Conservation (phyloP, 495 filamentous ascomycete genomes). For the Hyaloscypha finlandica region DNA sequence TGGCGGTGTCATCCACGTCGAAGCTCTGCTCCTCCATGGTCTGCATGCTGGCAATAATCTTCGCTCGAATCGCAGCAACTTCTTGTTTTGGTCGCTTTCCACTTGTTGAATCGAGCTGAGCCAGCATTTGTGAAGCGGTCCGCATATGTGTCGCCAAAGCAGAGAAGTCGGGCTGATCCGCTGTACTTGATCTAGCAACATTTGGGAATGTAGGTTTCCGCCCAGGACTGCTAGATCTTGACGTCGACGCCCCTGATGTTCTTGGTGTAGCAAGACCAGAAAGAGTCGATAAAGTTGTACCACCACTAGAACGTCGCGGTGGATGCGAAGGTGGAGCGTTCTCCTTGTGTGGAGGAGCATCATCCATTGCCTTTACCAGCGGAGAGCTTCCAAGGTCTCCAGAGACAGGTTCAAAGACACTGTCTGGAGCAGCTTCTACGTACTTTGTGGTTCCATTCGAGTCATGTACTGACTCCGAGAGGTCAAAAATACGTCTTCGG, state of each 20-base stretch:
- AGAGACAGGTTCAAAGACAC: slow-evolving; percentile 71
- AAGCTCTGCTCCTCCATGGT: slow-evolving; percentile 80
- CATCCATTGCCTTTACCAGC: slow-evolving; percentile 56
- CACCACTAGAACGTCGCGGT: slow-evolving; percentile 56
- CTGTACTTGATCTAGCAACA: slow-evolving; percentile 39
- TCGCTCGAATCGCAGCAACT: slow-evolving; percentile 72
- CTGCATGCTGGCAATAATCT: slow-evolving; percentile 84
- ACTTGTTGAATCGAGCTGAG: slow-evolving; percentile 71
- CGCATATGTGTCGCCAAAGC: slow-evolving; percentile 79
- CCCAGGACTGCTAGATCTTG: slow-evolving; percentile 61
- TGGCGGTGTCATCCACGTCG: slow-evolving; percentile 54
- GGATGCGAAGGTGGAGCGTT: slow-evolving; percentile 32
- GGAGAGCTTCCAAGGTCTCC: slow-evolving; percentile 72
- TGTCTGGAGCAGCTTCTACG: slow-evolving; percentile 53
- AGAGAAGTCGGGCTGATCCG: slow-evolving; percentile 69
- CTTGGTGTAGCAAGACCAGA: slow-evolving; percentile 55
- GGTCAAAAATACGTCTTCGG: slow-evolving; percentile 66
- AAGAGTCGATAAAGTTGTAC: slow-evolving; percentile 49
- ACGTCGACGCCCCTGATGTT: slow-evolving; percentile 48
- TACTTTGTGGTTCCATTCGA: slow-evolving; percentile 35
- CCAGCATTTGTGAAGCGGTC: slow-evolving; percentile 76
- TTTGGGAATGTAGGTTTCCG: slow-evolving; percentile 51
- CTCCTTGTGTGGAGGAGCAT: slow-evolving; percentile 30
- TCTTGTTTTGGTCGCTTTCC: slow-evolving; percentile 70
- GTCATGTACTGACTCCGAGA: slow-evolving; percentile 51